phyloP scores from a whole-genome alignment of 495 filamentous ascomycete species.

The Penicillium canariense region DNA sequence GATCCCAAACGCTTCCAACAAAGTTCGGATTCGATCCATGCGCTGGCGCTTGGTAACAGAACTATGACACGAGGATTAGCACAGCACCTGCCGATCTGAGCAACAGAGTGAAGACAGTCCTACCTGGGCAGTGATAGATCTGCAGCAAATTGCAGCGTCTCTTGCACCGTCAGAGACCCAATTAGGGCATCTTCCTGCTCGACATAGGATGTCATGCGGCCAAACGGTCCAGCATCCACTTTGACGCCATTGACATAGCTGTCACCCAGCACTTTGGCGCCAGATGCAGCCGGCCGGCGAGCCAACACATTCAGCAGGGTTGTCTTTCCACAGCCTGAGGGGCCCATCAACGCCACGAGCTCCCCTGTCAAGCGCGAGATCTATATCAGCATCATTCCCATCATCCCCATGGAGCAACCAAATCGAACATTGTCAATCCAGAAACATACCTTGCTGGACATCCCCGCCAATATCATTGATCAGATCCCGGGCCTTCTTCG shows the following conservation, averaged over 20 bases:
- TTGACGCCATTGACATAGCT: conserved; percentile 57
- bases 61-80: conserved; percentile 19
- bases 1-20: conserved; percentile 62
- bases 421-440: neutral
- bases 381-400: neutral
- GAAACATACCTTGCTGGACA: conserved; percentile 29
- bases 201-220: conserved; percentile 65
- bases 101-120: neutral
- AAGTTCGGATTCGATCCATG: conserved; percentile 49
- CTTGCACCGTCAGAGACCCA: conserved; percentile 70
- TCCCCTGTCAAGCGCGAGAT: conserved; percentile 51
- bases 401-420: neutral
- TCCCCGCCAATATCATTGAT: conserved; percentile 34
- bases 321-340: conserved; percentile 74
- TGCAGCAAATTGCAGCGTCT: conserved; percentile 71
- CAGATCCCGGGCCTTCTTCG: conserved; percentile 51
- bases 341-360: conserved; percentile 73
- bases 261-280: conserved; percentile 46
- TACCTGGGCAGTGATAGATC: conserved; percentile 58
- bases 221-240: conserved; percentile 29
- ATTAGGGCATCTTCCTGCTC: conserved; percentile 85
- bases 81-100: neutral
- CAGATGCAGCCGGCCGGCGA: conserved; percentile 48
- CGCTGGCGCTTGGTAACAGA: conserved; percentile 47
- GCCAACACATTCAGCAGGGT: conserved; percentile 75